Evolutionary conservation across 306 rosid genomes (phyloP), one percentile per base, ranked within the genome.

Genomic region (Fagus sylvatica): DNA sequence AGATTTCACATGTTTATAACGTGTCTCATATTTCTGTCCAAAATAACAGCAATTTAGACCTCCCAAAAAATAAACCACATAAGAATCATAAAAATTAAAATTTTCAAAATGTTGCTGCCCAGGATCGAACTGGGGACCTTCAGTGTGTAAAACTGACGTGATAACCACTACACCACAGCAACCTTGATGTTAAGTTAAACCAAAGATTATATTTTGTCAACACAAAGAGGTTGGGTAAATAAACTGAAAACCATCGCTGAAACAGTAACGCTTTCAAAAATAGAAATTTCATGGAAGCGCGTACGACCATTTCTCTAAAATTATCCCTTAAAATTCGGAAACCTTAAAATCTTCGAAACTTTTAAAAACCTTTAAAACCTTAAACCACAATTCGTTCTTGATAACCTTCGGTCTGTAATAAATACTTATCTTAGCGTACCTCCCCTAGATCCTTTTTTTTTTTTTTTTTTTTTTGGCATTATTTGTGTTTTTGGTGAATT

Each of bases 121-220:
- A 79, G 78, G 83, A 79, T 79, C 79, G 78, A 79, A 79, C 74
- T 79, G 83, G 74, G 0, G 83, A 65, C 74, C 83, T 79, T 79
- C 78, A 79, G 83, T 66, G 83, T 79, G 83, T 64, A 79, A 79
- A 74, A 79, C 78, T 73, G 78, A 79, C 79, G 83, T 79, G 78
- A 79, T 79, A 79, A 79, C 83, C 78, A 73, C 74, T 73, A 73
- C 83, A 79, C 78, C 83, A 79, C 83, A 73, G 83, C 83, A 79
- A 34, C 51, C 13, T 2, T 1, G 15, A 0, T 10, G 15, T 0
- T 0, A 0, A 2, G 0, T 10, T 0, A 2, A 2, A 2, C 15
- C 15, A 46, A 46, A 2, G 3, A 0, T 0, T 46, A 8, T 10
- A 0, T 8, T 46, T 46, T 46, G 11, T 46, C 1, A 10, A 46